Base-by-base conservation (phyloP, 306 rosid species). In the Sindora glabra region DNA sequence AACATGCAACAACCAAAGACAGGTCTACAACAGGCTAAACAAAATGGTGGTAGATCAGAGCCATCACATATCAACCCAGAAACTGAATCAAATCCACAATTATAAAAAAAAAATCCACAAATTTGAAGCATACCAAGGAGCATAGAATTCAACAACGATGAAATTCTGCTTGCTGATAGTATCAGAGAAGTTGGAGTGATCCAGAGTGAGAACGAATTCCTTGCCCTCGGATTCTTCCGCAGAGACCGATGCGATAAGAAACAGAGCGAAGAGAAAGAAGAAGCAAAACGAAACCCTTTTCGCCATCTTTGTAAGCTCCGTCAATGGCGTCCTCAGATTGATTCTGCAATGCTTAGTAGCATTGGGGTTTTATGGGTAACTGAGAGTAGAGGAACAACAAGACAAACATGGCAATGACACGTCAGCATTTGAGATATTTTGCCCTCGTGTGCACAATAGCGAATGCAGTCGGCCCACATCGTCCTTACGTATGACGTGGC, bases 71-170 rank as follows among this genome's bases (percentile, higher is more conserved):
- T 11, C 64, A 41, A 64, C 22, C 53, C 14, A 9, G 9, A 58
- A 49, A 49, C 36, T n/a, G n/a, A n/a, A n/a, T n/a, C n/a, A n/a
- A 49, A 37, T 7, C 11, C 4, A 5, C 16, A 53, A 37, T 1
- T 50, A 15, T 10, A 24, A n/a, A 5, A n/a, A n/a, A 3, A 24
- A 54, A 33, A 12, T 1, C 18, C 0, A 34, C 39, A 59, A 56
- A n/a, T n/a, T 30, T 21, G 54, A 67, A 44, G 0, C 30, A 22
- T 76, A 92, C 99, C 95, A 86, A 0, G 99, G 99, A 4, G 94
- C 95, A 72, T 86, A 89, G 73, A 94, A 94, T 77, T 94, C 99
- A 10, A 89, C 91, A 48, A 89, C 99, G 68, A 94, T 59, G 83
- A 94, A 86, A 51, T 89, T 62, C 70, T 84, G 89, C 83, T 83